Percentiles rank a stretch among this genome's conserved stretches.
These are phyloP conservation scores for Lagenidium giganteum DNA, from an alignment of 352 stramenopile genomes.

Conservation along the genomic window DNA sequence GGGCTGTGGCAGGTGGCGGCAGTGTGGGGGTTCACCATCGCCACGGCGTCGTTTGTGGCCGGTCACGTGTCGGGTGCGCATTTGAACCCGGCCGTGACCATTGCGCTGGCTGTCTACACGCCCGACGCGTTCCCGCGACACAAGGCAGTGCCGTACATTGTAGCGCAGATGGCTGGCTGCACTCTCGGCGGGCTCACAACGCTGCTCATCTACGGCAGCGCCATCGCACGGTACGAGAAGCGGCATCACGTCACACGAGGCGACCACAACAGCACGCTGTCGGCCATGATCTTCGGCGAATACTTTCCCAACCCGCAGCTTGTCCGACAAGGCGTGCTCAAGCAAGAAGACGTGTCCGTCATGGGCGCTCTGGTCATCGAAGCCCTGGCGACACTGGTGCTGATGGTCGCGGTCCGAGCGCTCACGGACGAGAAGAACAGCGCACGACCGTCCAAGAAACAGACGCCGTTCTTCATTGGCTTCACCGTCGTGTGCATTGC, in stretches of 20 bases:
- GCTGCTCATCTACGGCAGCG: constrained; percentile 35
- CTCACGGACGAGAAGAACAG: constrained; percentile 40
- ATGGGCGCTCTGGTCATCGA: constrained; percentile 43
- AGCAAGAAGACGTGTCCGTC: constrained; percentile 25
- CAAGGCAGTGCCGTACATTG: constrained; percentile 53
- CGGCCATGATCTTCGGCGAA: constrained; percentile 56
- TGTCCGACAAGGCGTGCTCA: constrained; percentile 11
- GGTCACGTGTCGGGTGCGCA: constrained; percentile 16
- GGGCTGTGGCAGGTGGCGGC: constrained; percentile 11
- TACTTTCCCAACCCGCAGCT: constrained; percentile 65
- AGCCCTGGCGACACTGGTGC: constrained; percentile 46
- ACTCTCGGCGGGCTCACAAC: constrained; percentile 37
- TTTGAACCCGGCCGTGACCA: constrained; percentile 22
- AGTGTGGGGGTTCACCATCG: constrained; percentile 21
- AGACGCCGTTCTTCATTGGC: constrained; percentile 49
- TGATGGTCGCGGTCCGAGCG: constrained; percentile 57
- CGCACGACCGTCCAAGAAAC: constrained; percentile 13
- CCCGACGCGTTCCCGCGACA: not conserved
- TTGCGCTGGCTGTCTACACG: constrained; percentile 10
- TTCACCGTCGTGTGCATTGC: constrained; percentile 40
- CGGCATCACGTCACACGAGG: constrained; percentile 32
- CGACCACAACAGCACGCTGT: constrained; percentile 32
- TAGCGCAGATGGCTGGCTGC: constrained; percentile 50
- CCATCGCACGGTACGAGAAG: constrained; percentile 49
- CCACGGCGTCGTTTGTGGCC: constrained; percentile 13